These are phyloP conservation scores for Musa schizocarpa DNA, from an alignment of 176 grass and related monocot genomes.

Conservation along the genomic window DNA sequence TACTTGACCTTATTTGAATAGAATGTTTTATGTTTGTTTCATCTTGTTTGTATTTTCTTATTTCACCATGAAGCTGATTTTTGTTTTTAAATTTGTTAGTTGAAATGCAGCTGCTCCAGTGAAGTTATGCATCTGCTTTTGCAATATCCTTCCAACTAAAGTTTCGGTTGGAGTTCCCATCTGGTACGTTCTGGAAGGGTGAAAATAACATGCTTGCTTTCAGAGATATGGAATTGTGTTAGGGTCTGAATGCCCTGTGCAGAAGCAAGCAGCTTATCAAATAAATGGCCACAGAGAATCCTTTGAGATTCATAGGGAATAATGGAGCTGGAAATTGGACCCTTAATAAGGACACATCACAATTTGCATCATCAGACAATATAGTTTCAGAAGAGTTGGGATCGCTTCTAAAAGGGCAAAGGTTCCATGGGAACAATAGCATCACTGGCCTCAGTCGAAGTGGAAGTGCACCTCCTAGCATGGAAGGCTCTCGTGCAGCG, in stretches of 20 bases:
- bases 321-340: constrained; percentile 53
- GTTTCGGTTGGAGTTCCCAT: neutral
- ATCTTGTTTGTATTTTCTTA: neutral
- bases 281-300: constrained; percentile 81
- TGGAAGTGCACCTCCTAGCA: constrained; percentile 87
- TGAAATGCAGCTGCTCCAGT: neutral
- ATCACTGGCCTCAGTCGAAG: constrained; percentile 65
- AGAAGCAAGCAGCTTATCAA: constrained; percentile 11
- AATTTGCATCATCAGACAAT: constrained; percentile 33
- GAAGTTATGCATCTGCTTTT: neutral
- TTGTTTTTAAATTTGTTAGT: neutral
- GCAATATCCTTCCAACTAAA: neutral
- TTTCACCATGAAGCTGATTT: neutral
- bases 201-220: neutral
- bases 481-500: constrained; percentile 80
- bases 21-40: neutral
- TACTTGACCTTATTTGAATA: neutral
- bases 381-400: constrained; percentile 60
- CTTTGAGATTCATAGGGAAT: constrained; percentile 53
- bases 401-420: constrained; percentile 41
- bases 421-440: constrained; percentile 45
- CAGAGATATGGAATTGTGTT: neutral
- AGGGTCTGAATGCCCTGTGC: neutral
- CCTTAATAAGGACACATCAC: constrained; percentile 29
- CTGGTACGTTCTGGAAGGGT: neutral